Conservation (phyloP, 139 green algal species). For the Coelastrella sp. region DNA sequence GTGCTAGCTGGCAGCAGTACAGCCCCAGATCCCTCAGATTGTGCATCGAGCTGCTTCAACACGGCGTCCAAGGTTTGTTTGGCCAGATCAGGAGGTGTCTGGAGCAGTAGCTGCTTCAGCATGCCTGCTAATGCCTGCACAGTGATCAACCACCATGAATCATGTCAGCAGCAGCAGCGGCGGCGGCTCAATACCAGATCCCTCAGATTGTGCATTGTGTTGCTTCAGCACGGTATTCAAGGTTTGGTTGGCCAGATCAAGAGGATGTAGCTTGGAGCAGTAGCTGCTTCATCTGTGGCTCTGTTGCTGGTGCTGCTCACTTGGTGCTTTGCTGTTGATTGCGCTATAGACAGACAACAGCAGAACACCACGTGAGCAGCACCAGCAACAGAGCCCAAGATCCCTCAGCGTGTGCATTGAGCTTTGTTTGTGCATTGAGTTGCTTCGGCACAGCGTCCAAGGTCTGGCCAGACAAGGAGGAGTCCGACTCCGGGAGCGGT, state of each 20-base stretch:
- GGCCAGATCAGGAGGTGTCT: neutral
- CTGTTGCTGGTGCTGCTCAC: no score
- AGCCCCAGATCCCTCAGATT: neutral
- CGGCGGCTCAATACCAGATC: neutral
- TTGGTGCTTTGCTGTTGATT: no score
- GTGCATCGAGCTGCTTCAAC: neutral
- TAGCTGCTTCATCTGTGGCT: no score
- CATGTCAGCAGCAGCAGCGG: neutral
- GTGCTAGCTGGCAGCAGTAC: neutral
- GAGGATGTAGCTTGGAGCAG: no score
- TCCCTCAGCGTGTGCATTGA: no score
- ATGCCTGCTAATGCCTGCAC: conserved; percentile 6
- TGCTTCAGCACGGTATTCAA: neutral
- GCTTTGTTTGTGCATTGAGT: no score
- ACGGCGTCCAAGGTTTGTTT: neutral
- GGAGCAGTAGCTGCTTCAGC: conserved; percentile 6
- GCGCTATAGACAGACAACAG: no score
- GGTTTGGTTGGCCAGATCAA: neutral
- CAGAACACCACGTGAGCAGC: neutral
- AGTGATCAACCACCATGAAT: neutral
- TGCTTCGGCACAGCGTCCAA: no score
- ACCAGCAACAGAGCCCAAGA: no score
- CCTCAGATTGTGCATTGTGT: neutral
- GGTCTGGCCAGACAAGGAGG: no score
- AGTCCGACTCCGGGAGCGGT: no score